Evolutionary conservation across 306 rosid genomes (phyloP).

Genomic region (Senna siamea): DNA sequence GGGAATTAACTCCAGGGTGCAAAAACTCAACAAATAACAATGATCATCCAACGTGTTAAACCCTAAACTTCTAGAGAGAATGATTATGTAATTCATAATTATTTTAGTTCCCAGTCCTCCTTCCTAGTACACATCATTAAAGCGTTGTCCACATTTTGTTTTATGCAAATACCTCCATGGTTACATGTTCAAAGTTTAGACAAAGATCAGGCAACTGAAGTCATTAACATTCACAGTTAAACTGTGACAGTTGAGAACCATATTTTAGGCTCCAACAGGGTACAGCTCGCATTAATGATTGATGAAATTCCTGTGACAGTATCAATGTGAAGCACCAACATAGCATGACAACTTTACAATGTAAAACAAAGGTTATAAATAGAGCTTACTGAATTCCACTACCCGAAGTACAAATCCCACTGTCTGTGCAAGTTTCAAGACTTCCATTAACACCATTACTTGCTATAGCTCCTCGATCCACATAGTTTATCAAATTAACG

Average conservation of each 20-base stretch:
- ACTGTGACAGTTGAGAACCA: not conserved
- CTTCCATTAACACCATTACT: constrained; percentile 94
- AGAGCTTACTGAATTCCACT: constrained; percentile 89
- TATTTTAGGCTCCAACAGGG: not conserved
- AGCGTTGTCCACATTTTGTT: constrained; percentile 3
- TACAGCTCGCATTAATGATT: not conserved
- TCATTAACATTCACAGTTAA: not conserved
- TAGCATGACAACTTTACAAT: not conserved
- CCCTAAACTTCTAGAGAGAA: not conserved
- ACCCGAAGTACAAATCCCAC: constrained; percentile 76
- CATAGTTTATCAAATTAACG: constrained; percentile 72
- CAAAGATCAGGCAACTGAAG: not conserved
- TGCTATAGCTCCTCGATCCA: constrained; percentile 90
- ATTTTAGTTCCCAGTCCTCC: not conserved
- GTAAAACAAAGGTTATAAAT: constrained; percentile 13
- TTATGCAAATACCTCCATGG: not conserved
- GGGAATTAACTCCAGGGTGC: not conserved
- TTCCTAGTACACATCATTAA: not conserved
- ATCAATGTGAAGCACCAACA: not conserved
- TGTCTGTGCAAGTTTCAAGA: constrained; percentile 59
- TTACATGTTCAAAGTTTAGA: not conserved
- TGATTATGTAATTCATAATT: not conserved
- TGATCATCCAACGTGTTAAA: not conserved
- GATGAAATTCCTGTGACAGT: not conserved
- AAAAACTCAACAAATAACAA: not conserved